A percentile compares a stretch with the other conserved stretches of the same genome.
phyloP scores from a whole-genome alignment of 495 filamentous ascomycete species.

The Tuber borchii region DNA sequence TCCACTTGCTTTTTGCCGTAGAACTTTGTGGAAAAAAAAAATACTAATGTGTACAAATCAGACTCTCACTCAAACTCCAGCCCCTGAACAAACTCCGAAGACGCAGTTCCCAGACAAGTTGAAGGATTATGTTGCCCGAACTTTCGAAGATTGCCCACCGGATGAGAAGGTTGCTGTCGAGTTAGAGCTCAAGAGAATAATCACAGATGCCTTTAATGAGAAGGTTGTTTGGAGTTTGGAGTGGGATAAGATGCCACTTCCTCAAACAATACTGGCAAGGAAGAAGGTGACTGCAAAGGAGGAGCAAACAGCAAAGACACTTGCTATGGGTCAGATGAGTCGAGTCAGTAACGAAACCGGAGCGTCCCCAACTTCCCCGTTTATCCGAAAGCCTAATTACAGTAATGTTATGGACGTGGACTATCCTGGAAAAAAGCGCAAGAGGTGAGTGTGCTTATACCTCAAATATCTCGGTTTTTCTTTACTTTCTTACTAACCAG shows the following conservation, averaged over 20 bases:
- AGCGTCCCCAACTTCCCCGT: slow-evolving; percentile 18
- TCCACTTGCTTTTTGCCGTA: background rate
- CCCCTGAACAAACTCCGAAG: slow-evolving; percentile 29
- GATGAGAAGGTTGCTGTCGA: slow-evolving; percentile 60
- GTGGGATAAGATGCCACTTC: slow-evolving; percentile 79
- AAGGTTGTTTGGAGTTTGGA: slow-evolving; percentile 62
- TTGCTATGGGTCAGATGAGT: slow-evolving; percentile 42
- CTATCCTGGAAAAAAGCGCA: slow-evolving; percentile 41
- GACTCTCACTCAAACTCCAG: slow-evolving; percentile 24
- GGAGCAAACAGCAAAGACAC: slow-evolving; percentile 38
- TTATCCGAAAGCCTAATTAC: slow-evolving; percentile 33
- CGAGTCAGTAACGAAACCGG: slow-evolving; percentile 37
- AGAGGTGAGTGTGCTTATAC: slow-evolving; percentile 30
- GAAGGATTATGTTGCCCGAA: slow-evolving; percentile 42
- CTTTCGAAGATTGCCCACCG: slow-evolving; percentile 39
- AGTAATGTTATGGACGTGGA: slow-evolving; percentile 51
- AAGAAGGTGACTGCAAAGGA: slow-evolving; percentile 52
- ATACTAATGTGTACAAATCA: background rate
- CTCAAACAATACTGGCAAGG: slow-evolving; percentile 73
- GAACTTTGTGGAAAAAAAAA: background rate
- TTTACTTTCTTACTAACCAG: slow-evolving; percentile 11
- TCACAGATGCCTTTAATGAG: slow-evolving; percentile 67
- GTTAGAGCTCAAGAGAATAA: slow-evolving; percentile 73
- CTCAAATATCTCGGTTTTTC: background rate
- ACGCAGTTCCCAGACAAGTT: slow-evolving; percentile 41